These are phyloP conservation scores for Parmelia sp. DNA, from an alignment of 495 filamentous ascomycete species.

Conservation along the genomic window DNA sequence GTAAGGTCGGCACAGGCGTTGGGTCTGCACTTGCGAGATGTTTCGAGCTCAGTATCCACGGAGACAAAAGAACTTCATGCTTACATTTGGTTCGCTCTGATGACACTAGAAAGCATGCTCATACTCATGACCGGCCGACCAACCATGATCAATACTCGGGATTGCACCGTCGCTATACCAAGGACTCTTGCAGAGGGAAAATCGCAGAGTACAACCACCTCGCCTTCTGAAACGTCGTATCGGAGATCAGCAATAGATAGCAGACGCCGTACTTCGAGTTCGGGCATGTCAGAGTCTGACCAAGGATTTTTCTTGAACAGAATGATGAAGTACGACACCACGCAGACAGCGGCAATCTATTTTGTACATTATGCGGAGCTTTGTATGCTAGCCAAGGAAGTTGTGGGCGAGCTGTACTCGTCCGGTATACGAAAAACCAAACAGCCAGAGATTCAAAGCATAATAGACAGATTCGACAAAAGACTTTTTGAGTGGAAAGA, in stretches of 20 bases:
- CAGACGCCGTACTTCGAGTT: conserved; percentile 2
- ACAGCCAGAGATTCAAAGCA: conserved; percentile 55
- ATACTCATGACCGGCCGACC: conserved; percentile 56
- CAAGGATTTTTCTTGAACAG: conserved; percentile 15
- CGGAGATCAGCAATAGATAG: neutral
- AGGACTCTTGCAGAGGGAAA: conserved; percentile 25
- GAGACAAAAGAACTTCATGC: conserved; percentile 51
- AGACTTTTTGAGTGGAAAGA: conserved; percentile 49
- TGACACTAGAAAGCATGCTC: conserved; percentile 51
- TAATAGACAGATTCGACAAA: conserved; percentile 46
- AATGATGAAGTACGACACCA: neutral
- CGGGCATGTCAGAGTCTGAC: neutral
- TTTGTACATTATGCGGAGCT: conserved; percentile 48
- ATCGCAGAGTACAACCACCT: neutral
- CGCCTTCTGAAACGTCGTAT: conserved; percentile 1
- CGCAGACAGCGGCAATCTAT: conserved; percentile 36
- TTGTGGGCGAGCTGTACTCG: conserved; percentile 52
- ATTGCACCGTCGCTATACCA: conserved; percentile 52
- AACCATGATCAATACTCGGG: conserved; percentile 47
- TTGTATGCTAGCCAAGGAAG: conserved; percentile 47
- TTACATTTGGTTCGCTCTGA: conserved; percentile 57
- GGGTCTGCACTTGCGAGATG: conserved; percentile 56
- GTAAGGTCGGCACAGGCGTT: conserved; percentile 51
- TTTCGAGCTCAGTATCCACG: conserved; percentile 42
- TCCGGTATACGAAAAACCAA: conserved; percentile 46